Percentiles rank a stretch among this genome's conserved stretches.
phyloP scores from a whole-genome alignment of 805 yeast genomes.

The Monosporozyma aquatica region DNA sequence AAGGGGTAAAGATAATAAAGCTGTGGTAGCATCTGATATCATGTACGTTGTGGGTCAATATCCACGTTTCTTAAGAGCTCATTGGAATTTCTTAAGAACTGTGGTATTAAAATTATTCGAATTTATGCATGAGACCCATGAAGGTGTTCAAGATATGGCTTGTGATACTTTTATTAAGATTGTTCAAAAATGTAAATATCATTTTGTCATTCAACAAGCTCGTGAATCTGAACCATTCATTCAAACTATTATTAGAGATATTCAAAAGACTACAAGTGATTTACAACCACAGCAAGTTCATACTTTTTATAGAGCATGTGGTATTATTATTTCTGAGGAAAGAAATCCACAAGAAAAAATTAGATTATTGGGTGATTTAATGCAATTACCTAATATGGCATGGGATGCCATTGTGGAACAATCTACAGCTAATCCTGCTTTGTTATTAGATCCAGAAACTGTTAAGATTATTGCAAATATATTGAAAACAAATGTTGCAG shows the following conservation, averaged over 20 bases:
- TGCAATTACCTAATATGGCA: constrained; percentile 89
- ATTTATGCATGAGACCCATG: constrained; percentile 99
- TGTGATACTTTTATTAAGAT: constrained; percentile 97
- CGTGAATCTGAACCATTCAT: constrained; percentile 86
- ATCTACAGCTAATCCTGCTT: constrained; percentile 73
- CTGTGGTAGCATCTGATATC: constrained; percentile 98
- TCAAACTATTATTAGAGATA: constrained; percentile 75
- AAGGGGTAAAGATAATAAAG: constrained; percentile 95
- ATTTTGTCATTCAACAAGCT: constrained; percentile 80
- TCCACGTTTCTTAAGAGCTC: constrained; percentile 94
- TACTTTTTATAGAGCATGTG: constrained; percentile 96
- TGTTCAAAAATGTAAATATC: constrained; percentile 89
- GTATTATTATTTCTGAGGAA: constrained; percentile 85
- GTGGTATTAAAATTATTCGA: constrained; percentile 93
- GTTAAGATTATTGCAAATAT: constrained; percentile 90
- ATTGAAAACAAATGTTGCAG: constrained; percentile 90
- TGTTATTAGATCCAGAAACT: constrained; percentile 69
- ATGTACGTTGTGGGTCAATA: constrained; percentile 99
- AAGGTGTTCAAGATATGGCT: constrained; percentile 99
- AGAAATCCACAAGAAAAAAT: constrained; percentile 60
- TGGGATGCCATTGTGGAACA: constrained; percentile 86
- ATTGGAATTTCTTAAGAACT: constrained; percentile 94
- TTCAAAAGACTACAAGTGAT: constrained; percentile 82
- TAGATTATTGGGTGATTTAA: constrained; percentile 62
- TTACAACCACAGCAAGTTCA: constrained; percentile 96